Percentiles rank a stretch among this genome's conserved stretches.
Evolutionary conservation across 2,329 filamentous ascomycete species (phyloP).

Genomic region (Pyricularia sp.): DNA sequence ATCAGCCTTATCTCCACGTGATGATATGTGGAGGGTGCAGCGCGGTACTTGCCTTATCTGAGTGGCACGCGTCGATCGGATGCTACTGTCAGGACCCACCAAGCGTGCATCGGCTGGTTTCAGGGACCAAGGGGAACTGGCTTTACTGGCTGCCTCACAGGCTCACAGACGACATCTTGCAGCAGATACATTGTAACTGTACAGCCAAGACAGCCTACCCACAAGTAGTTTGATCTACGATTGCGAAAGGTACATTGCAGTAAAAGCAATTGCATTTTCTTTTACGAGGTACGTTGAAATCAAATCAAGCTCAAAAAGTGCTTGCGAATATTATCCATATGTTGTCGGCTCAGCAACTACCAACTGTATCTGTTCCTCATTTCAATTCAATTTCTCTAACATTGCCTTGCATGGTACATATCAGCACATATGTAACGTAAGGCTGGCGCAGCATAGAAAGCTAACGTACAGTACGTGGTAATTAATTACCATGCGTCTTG

Average conservation of each 20-base stretch:
- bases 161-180: neutral
- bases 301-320: neutral
- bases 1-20: neutral
- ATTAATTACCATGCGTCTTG: neutral
- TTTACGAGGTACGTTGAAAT: neutral
- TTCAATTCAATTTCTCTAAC: neutral
- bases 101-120: neutral
- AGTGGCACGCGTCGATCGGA: neutral
- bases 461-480: neutral
- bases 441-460: neutral
- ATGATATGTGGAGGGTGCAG: neutral
- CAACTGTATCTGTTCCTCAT: neutral
- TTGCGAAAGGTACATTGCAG: neutral
- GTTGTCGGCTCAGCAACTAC: too few species aligned
- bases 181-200: neutral
- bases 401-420: neutral
- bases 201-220: too few species aligned
- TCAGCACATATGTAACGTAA: neutral
- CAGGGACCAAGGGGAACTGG: neutral
- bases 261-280: neutral
- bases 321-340: neutral
- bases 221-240: neutral
- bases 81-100: neutral
- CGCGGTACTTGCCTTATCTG: neutral
- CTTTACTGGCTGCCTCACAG: neutral